phyloP scores from a whole-genome alignment of 2,329 filamentous ascomycete species.

The Domatiomyces catenatus region DNA sequence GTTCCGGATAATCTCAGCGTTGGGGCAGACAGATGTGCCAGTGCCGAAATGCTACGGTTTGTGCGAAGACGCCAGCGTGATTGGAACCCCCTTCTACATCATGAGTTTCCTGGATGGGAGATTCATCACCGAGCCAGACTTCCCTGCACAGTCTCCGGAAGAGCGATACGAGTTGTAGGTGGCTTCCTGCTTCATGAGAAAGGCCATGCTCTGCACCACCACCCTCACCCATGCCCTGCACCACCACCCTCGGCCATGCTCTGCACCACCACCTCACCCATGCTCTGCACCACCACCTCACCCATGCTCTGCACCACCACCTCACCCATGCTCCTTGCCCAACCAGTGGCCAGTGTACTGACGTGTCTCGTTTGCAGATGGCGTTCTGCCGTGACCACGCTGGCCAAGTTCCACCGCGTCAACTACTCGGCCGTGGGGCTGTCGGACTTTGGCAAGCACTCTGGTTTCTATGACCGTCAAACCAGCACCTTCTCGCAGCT shows the following conservation, averaged over 20 bases:
- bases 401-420: constrained; percentile 73
- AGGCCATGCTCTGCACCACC: too few relatives aligned
- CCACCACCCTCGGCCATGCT: too few relatives aligned
- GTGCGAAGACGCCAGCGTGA: constrained; percentile 63
- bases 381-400: constrained; percentile 65
- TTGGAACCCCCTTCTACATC: constrained; percentile 90
- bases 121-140: constrained; percentile 76
- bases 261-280: too few relatives aligned
- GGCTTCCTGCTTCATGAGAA: too few relatives aligned
- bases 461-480: constrained; percentile 74
- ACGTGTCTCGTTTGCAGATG: constrained; percentile 38
- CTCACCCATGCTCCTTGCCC: too few relatives aligned
- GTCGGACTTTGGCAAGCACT: constrained; percentile 53
- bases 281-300: too few relatives aligned
- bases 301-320: too few relatives aligned
- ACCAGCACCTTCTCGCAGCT: constrained; percentile 69
- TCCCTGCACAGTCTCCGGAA: constrained; percentile 53
- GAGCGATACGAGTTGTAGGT: constrained; percentile 57
- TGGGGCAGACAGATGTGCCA: constrained; percentile 65
- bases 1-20: constrained; percentile 74
- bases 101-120: constrained; percentile 92
- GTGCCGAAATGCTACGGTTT: constrained; percentile 72
- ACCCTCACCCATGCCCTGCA: too few relatives aligned
- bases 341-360: too few relatives aligned
- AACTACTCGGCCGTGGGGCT: constrained; percentile 52